phyloP scores from a whole-genome alignment of 768 basidiomycete genomes.

The Boletellus ananas region DNA sequence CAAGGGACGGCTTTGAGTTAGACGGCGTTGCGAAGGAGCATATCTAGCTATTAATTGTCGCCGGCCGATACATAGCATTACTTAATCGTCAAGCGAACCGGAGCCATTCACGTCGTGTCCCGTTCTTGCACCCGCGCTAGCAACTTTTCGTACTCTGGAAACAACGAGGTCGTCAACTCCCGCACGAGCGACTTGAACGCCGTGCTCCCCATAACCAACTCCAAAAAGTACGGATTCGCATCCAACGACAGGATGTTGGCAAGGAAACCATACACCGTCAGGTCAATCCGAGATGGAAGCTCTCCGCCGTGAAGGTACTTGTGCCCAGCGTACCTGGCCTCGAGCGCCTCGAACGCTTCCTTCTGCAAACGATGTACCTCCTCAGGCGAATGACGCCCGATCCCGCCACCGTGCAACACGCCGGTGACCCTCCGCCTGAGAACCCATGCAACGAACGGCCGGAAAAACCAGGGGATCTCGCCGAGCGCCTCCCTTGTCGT shows the following conservation, averaged over 20 bases:
- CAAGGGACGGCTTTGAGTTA: not conserved
- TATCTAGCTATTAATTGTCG: too few species aligned
- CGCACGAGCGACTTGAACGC: constrained; percentile 18
- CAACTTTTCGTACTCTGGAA: constrained; percentile 27
- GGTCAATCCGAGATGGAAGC: constrained; percentile 27
- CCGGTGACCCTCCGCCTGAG: constrained; percentile 16
- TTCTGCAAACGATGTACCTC: constrained; percentile 29
- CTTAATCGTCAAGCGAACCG: not conserved
- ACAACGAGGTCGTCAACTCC: constrained; percentile 23
- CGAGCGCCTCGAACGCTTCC: constrained; percentile 31
- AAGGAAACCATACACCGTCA: constrained; percentile 29
- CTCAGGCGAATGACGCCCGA: constrained; percentile 32
- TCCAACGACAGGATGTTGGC: constrained; percentile 24
- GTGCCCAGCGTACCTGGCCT: constrained; percentile 22
- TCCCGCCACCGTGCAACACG: constrained; percentile 20
- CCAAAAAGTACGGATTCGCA: constrained; percentile 27
- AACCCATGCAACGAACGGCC: constrained; percentile 21
- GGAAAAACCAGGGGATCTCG: constrained; percentile 15
- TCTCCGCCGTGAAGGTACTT: constrained; percentile 27
- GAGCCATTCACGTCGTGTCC: not conserved
- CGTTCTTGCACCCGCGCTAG: constrained; percentile 3
- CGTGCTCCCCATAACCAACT: constrained; percentile 19
- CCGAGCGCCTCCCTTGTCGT: constrained; percentile 14
- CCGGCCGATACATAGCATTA: not conserved
- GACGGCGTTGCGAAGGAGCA: constrained; percentile 15